Evolutionary conservation across 2,329 filamentous ascomycete genomes (phyloP).

Genomic region (Calonectria henricotiae): DNA sequence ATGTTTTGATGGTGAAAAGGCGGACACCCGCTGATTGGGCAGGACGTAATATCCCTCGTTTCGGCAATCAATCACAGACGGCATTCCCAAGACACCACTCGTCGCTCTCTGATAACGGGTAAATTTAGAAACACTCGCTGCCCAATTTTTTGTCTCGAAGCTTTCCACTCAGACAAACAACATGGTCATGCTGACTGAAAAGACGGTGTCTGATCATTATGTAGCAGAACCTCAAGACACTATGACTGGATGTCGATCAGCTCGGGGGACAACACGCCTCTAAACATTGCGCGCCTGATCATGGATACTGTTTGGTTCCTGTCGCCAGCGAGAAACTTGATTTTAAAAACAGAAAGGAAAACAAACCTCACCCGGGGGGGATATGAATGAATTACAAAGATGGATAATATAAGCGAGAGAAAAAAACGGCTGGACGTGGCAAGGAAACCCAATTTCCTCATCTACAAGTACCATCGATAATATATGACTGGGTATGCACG

Average conservation of each 20-base stretch:
- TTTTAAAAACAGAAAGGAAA: background rate
- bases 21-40: constrained; percentile 8
- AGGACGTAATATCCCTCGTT: constrained; percentile 4
- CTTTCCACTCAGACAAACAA: constrained; percentile 6
- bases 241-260: background rate
- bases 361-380: background rate
- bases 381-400: background rate
- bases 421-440: background rate
- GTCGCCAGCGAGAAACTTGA: background rate
- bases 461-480: background rate
- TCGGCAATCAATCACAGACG: background rate
- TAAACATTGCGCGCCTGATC: background rate
- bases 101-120: background rate
- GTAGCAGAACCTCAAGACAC: background rate
- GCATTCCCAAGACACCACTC: background rate
- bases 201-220: background rate
- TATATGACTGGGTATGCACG: background rate
- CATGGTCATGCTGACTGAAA: background rate
- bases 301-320: background rate
- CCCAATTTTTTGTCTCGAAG: background rate
- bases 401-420: background rate
- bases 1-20: constrained; percentile 15
- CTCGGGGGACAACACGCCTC: background rate
- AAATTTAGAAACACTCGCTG: background rate
- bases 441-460: background rate